phyloP scores from a whole-genome alignment of 139 green algal species.

The Mychonastes homosphaera region DNA sequence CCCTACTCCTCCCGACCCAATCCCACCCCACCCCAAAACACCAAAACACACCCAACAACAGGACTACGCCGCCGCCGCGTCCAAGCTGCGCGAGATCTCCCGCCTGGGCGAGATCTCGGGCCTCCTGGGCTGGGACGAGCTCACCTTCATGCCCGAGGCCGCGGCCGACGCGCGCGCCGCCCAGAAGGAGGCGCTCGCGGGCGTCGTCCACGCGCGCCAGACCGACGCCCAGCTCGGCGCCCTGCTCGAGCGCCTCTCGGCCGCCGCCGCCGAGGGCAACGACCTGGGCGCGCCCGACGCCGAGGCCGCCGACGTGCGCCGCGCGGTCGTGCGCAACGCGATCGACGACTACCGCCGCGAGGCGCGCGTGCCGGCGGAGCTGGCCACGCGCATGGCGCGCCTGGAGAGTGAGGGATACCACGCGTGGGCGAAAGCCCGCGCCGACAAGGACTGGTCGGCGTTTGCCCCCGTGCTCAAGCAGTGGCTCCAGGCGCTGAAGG shows the following conservation, averaged over 20 bases:
- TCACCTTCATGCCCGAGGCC: slow-evolving; percentile 52
- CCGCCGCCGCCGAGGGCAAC: neutral
- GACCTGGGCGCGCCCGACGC: slow-evolving; percentile 8
- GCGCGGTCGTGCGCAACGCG: slow-evolving; percentile 40
- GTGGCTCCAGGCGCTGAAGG: slow-evolving; percentile 53
- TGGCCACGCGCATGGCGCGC: slow-evolving; percentile 54
- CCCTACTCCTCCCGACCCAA: too few species aligned
- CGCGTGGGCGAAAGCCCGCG: slow-evolving; percentile 66
- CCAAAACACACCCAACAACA: too few species aligned
- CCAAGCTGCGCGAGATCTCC: slow-evolving; percentile 60
- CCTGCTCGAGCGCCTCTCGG: slow-evolving; percentile 36
- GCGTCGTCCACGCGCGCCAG: slow-evolving; percentile 65
- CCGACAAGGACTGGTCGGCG: slow-evolving; percentile 54
- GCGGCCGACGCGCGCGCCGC: slow-evolving; percentile 36
- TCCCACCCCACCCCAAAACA: too few species aligned
- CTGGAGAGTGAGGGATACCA: slow-evolving; percentile 62
- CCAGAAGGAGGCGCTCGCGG: slow-evolving; percentile 69
- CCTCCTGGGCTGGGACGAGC: slow-evolving; percentile 66
- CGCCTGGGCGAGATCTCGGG: slow-evolving; percentile 48
- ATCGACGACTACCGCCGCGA: slow-evolving; percentile 30
- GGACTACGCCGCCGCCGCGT: too few species aligned
- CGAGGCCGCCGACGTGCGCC: slow-evolving; percentile 5
- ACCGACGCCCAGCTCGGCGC: slow-evolving; percentile 40
- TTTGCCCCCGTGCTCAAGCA: slow-evolving; percentile 75
- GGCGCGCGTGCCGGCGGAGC: slow-evolving; percentile 54